Evolutionary conservation across 495 filamentous ascomycete genomes (phyloP), one percentile per base, ranked within the genome.

Genomic region (Rusavskia elegans): DNA sequence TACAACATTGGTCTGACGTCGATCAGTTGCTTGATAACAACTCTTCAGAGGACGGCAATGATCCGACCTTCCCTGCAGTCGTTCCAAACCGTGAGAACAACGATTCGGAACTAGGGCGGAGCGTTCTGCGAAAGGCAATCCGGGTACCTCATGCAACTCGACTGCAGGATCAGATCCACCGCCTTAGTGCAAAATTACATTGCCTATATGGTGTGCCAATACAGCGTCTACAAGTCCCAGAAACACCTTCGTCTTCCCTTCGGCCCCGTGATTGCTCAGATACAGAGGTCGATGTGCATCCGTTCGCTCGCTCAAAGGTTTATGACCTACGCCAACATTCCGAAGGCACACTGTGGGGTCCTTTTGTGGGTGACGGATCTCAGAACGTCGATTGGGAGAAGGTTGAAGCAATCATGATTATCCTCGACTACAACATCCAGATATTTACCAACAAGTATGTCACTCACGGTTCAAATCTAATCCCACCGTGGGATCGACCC

Each of bases 311-410:
- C 48, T 71, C 75, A 48, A 70, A 72, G 54, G 78, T 84, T 14
- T 85, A 84, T 55, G 80, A 85, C 56, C 61, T 85, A 10, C 66
- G 82, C 3, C 69, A 80, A 57, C 81, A 82, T 62, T 79, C 72
- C 0, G 59, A 66, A 5, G 56, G 58, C 5, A 78, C 66, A 0
- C 53, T 68, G 16, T 84, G 81, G 80, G 82, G 81, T 0, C 81
- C 82, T 0, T 85, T 81, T 60, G 54, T 66, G 42, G 63, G 68
- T 38, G 78, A 81, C 58, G 71, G 71, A 1, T 63, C 59, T 7
- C 63, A 66, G 29, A 61, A 59, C 10, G 77, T 82, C 3, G 80
- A 85, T 57, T 85, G 81, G 82, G 81, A 85, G 60, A 83, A 79
- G 66, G 61, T 83, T 20, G 81, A 85, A 56, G 77, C 79, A 0